Conservation (phyloP, 495 filamentous ascomycete genomes). For the Viridothelium virens region DNA sequence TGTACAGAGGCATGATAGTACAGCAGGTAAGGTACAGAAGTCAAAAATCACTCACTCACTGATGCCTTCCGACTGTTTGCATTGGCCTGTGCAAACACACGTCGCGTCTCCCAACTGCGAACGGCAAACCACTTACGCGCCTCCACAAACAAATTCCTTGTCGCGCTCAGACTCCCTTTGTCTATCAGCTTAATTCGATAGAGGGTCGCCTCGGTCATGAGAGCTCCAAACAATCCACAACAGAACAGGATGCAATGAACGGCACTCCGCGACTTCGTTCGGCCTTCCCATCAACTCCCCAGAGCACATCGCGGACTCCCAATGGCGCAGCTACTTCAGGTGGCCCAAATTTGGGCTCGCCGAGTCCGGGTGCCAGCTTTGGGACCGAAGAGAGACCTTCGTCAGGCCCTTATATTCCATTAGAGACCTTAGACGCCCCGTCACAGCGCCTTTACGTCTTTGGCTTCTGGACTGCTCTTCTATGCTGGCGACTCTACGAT, state of each 20-base stretch:
- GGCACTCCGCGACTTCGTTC: constrained; percentile 65
- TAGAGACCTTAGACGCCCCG: constrained; percentile 71
- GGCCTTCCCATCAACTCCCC: constrained; percentile 60
- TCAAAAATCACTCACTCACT: no score
- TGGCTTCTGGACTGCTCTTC: constrained; percentile 62
- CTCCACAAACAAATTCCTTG: no score
- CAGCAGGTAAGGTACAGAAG: no score
- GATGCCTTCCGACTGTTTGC: no score
- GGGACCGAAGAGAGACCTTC: constrained; percentile 14
- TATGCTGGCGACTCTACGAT: constrained; percentile 78
- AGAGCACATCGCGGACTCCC: constrained; percentile 27
- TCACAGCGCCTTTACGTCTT: constrained; percentile 78
- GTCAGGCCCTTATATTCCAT: constrained; percentile 61
- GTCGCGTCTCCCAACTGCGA: no score
- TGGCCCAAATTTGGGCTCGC: not conserved
- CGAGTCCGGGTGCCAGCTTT: not conserved
- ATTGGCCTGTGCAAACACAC: no score
- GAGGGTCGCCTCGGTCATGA: not conserved
- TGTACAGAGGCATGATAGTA: no score
- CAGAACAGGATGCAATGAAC: constrained; percentile 53
- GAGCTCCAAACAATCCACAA: not conserved
- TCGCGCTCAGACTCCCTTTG: no score
- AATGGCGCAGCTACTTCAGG: constrained; percentile 27
- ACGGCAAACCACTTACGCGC: no score
- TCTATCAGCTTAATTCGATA: not conserved